Base-by-base conservation (phyloP, 441 rosid genomes). In the Breynia disticha region DNA sequence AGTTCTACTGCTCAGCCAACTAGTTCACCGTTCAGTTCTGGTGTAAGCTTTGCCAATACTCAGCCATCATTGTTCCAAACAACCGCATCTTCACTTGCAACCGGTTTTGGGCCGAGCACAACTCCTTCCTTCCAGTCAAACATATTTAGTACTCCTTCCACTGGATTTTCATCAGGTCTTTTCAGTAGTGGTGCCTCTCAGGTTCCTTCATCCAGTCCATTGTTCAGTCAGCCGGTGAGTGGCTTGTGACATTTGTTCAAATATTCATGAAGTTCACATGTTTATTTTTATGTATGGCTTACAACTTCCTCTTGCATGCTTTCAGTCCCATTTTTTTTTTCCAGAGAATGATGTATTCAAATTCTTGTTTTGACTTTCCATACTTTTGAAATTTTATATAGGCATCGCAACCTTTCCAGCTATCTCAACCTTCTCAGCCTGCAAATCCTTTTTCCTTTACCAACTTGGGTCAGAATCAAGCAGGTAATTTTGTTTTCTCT, bases 51-150 rank as follows among this genome's bases (percentile, higher is more conserved):
- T 64, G 58, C 64, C 21, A 74, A 71, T 67, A 78, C 76, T 43
- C 95, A 79, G 67, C 48, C 93, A 42, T 54, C 96, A 54, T 65
- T 78, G 61, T 93, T 79, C 66, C 73, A 63, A 57, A 68, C 96
- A 28, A 63, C 56, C 21, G 28, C 72, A 16, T 66, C 84, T 46
- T 52, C 79, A 39, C 59, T 67, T 38, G 46, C 93, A 80, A 62
- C 87, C 52, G 67, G 75, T 38, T 80, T 79, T 60, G 81, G 77
- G 50, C 87, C 68, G 57, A 74, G 58, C 56, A 62, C 65, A 62
- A 61, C 78, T 45, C 64, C 68, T 28, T 67, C 72, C 56, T 63
- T 63, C 55, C 90, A 75, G 64, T 35, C 76, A 54, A 81, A 60
- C 74, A 56, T 66, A 37, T 84, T 79, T 64, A 76, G 52, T 62